Conservation (phyloP, 371 early-diverging fungal species). For the Mucor indicus region DNA sequence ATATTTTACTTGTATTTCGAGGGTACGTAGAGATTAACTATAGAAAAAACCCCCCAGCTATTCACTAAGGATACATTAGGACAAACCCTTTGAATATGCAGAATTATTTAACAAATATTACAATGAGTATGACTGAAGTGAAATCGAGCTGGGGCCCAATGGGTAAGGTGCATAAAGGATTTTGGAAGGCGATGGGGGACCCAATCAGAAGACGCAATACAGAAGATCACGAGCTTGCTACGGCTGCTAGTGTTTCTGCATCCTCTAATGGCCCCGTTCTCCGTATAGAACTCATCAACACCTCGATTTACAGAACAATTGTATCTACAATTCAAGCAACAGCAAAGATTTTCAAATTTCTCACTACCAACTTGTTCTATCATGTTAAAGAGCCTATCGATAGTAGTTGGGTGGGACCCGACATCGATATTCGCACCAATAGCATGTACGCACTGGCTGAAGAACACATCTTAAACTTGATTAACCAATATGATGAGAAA, state of each 20-base stretch:
- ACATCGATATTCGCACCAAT: constrained; percentile 29
- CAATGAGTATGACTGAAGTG: constrained; percentile 44
- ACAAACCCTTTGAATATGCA: constrained; percentile 64
- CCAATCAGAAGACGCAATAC: constrained; percentile 4
- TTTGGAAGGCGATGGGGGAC: constrained; percentile 60
- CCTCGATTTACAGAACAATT: constrained; percentile 37
- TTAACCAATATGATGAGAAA: constrained; percentile 2
- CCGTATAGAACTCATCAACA: constrained; percentile 34
- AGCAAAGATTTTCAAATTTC: constrained; percentile 26
- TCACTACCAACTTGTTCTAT: constrained; percentile 26
- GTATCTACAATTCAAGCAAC: constrained; percentile 34
- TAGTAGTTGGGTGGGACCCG: constrained; percentile 36
- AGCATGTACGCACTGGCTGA: constrained; percentile 45
- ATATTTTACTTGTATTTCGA: constrained; percentile 59
- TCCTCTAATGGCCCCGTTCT: constrained; percentile 11
- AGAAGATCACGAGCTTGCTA: background rate
- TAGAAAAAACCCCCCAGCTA: background rate
- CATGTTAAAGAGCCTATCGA: constrained; percentile 49
- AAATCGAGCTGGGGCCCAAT: constrained; percentile 47
- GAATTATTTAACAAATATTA: constrained; percentile 57
- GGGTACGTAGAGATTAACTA: too few relatives aligned
- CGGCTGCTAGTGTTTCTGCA: constrained; percentile 1
- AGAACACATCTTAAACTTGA: constrained; percentile 28
- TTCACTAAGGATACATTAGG: constrained; percentile 15
- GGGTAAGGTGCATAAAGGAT: constrained; percentile 60